Evolutionary conservation across 495 filamentous ascomycete genomes (phyloP), one percentile per base, ranked within the genome.

Genomic region (Lentithecium fluviatile): DNA sequence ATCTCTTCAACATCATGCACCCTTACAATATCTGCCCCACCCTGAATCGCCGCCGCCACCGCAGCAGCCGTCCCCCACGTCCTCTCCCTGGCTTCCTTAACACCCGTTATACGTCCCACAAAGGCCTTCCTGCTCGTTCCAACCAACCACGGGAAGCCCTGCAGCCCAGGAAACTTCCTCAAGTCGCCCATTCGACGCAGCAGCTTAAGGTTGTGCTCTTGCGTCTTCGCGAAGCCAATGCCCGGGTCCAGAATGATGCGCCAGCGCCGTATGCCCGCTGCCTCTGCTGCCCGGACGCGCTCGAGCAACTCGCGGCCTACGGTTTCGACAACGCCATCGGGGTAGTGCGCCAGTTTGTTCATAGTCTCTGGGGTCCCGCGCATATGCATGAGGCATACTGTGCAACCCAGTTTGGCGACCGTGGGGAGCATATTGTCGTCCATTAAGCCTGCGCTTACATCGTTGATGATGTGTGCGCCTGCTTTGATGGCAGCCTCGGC

Each of bases 1-100:
- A 97, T 98, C 78, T 95, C 88, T 62, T 77, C 73, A 4, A 92
- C 90, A 80, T 97, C 94, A 80, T 98, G 94, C 24, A 98, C 94
- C 58, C 94, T 79, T 20, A 98, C 88, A 53, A 98, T 85, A 80
- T 97, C 94, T 15, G 92, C 94, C 2, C 94, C 94, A n/a, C 90
- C 91, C 55, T 86, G 83, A 38, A 98, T 83, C 67, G 90, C 90
- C 17, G 90, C 88, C 10, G 90, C 85, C 2, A 97, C 90, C 2
- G 92, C 89, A 12, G 88, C 91, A 11, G 91, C 93, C 0, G 93
- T 97, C 3, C 94, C 94, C 85, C 86, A 95, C 24, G 79, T 78
- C 48, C 92, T 80, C 54, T 88, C 78, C 57, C 74, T 78, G 2
- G 84, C 76, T 60, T 78, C 78, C 68, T 88, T 80, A 11, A 91